phyloP scores from a whole-genome alignment of 2,329 filamentous ascomycete genomes.

The Aspergillus luchuensis region DNA sequence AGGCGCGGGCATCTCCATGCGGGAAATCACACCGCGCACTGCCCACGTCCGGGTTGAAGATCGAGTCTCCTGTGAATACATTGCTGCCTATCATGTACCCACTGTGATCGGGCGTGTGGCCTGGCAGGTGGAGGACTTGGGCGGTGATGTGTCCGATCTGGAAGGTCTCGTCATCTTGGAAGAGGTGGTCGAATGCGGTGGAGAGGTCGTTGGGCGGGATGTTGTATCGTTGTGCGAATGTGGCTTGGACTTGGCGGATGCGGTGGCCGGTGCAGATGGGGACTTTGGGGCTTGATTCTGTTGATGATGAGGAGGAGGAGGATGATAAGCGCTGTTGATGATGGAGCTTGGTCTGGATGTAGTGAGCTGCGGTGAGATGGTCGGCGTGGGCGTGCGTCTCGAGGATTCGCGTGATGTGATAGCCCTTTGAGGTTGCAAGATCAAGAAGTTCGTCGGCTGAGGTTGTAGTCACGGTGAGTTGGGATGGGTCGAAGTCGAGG shows the following conservation, averaged over 20 bases:
- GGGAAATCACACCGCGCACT: slow-evolving; percentile 58
- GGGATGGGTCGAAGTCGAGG: slow-evolving; percentile 56
- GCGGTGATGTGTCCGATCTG: slow-evolving; percentile 51
- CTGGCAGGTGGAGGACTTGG: slow-evolving; percentile 58
- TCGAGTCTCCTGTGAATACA: slow-evolving; percentile 55
- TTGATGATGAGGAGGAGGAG: too few species aligned
- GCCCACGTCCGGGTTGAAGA: slow-evolving; percentile 56
- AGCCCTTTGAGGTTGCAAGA: slow-evolving; percentile 48
- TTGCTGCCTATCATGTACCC: slow-evolving; percentile 57
- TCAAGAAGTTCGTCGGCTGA: slow-evolving; percentile 57
- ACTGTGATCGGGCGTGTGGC: slow-evolving; percentile 63
- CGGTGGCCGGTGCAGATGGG: slow-evolving; percentile 61
- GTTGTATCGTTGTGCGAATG: slow-evolving; percentile 54
- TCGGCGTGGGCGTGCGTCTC: slow-evolving; percentile 60
- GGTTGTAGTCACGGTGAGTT: slow-evolving; percentile 50
- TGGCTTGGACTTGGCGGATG: slow-evolving; percentile 54
- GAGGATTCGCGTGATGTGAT: slow-evolving; percentile 56
- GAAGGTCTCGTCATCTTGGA: slow-evolving; percentile 58
- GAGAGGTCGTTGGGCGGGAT: slow-evolving; percentile 48
- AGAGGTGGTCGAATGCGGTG: slow-evolving; percentile 55
- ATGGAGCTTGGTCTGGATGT: background rate
- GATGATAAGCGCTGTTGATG: background rate
- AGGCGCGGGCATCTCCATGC: slow-evolving; percentile 46
- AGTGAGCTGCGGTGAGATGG: slow-evolving; percentile 59
- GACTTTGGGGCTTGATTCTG: slow-evolving; percentile 8